Evolutionary conservation across 306 rosid genomes (phyloP).

Genomic region (Sesbania bispinosa): DNA sequence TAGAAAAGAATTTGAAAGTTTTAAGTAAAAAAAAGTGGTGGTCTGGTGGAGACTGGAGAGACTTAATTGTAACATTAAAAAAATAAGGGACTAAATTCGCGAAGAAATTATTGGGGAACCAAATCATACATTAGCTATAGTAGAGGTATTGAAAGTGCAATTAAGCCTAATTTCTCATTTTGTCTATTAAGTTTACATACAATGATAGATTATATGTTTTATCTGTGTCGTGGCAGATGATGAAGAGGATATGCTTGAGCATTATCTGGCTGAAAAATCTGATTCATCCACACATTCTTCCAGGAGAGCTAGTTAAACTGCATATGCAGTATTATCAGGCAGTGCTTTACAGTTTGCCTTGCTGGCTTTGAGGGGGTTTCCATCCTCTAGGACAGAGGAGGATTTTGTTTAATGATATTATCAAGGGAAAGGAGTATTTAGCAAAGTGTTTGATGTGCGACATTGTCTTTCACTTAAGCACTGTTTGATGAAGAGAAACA

Average conservation of each 20-base stretch:
- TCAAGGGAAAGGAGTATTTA: slow-evolving; percentile 9
- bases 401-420: slow-evolving; percentile 20
- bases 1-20: too few species aligned
- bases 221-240: slow-evolving; percentile 61
- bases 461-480: slow-evolving; percentile 23
- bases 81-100: too few species aligned
- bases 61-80: too few species aligned
- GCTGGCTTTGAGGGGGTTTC: slow-evolving; percentile 10
- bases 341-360: slow-evolving; percentile 4
- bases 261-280: slow-evolving; percentile 87
- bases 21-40: too few species aligned
- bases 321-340: slow-evolving; percentile 8
- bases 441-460: slow-evolving; percentile 19
- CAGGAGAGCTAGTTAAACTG: slow-evolving; percentile 45
- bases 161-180: background rate
- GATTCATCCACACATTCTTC: slow-evolving; percentile 69
- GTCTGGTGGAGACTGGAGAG: too few species aligned
- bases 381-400: background rate
- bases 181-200: background rate
- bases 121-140: too few species aligned
- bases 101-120: too few species aligned
- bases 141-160: too few species aligned
- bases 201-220: slow-evolving; percentile 9
- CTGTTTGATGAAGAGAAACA: background rate
- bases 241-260: slow-evolving; percentile 99